A percentile compares a stretch with the other conserved stretches of the same genome.
phyloP scores from a whole-genome alignment of 768 basidiomycete genomes.

The Kwoniella heveanensis region DNA sequence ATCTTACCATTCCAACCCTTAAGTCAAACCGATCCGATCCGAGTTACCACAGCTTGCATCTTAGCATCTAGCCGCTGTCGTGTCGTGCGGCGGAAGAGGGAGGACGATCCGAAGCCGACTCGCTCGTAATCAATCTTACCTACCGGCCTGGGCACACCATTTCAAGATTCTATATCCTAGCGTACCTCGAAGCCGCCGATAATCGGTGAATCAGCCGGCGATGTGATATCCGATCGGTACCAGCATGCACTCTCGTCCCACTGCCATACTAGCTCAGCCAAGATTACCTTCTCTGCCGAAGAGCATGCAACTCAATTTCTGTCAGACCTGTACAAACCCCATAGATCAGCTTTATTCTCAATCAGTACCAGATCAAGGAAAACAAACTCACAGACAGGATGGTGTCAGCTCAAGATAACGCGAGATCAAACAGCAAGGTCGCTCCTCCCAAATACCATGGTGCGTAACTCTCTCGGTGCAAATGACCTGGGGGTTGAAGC shows the following conservation, averaged over 20 bases:
- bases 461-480: constrained; percentile 16
- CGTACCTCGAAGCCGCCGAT: too few relatives aligned
- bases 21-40: neutral
- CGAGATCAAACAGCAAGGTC: neutral
- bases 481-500: neutral
- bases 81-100: neutral
- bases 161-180: too few relatives aligned
- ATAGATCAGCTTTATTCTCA: too few relatives aligned
- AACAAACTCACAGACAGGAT: neutral
- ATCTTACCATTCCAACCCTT: neutral
- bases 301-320: too few relatives aligned
- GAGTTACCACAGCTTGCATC: neutral
- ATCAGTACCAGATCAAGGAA: too few relatives aligned
- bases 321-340: too few relatives aligned
- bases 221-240: neutral
- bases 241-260: too few relatives aligned
- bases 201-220: neutral
- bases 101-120: neutral
- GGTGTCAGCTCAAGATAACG: constrained; percentile 11
- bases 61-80: neutral
- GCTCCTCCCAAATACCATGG: constrained; percentile 49
- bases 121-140: neutral
- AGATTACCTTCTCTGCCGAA: too few relatives aligned
- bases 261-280: too few relatives aligned
- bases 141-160: too few relatives aligned